phyloP scores from a whole-genome alignment of 345 rosid species.

The Eutrema yunnanense region DNA sequence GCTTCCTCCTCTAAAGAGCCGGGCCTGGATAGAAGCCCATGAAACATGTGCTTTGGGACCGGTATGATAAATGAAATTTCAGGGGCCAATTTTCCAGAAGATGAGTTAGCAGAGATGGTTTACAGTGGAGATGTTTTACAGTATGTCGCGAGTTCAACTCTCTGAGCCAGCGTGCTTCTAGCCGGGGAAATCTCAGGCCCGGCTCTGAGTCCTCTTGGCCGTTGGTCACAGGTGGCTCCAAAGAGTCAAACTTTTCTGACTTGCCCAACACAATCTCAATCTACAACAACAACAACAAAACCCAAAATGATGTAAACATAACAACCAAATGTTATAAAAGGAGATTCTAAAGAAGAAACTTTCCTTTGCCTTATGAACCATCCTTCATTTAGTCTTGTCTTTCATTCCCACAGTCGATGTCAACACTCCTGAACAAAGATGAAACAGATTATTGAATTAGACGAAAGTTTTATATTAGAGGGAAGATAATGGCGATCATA shows the following conservation, averaged over 20 bases:
- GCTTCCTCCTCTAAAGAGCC: conserved; percentile 23
- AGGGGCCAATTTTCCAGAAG: no score
- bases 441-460: not conserved
- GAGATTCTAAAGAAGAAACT: not conserved
- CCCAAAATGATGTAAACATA: not conserved
- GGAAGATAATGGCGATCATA: not conserved
- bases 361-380: conserved; percentile 89
- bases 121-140: no score
- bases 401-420: conserved; percentile 87
- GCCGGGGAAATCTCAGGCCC: no score
- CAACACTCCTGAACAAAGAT: conserved; percentile 50
- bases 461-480: not conserved
- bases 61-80: no score
- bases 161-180: no score
- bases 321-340: not conserved
- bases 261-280: conserved; percentile 76
- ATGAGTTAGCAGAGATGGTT: no score
- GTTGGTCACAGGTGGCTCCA: conserved; percentile 41
- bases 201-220: no score
- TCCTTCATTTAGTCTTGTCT: conserved; percentile 69
- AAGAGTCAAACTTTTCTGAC: conserved; percentile 61
- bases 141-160: no score
- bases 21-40: no score
- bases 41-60: no score
- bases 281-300: conserved; percentile 6